Evolutionary conservation across 2,329 filamentous ascomycete species (phyloP), one percentile per base, ranked within the genome.

Genomic region (Alternaria infectoria): DNA sequence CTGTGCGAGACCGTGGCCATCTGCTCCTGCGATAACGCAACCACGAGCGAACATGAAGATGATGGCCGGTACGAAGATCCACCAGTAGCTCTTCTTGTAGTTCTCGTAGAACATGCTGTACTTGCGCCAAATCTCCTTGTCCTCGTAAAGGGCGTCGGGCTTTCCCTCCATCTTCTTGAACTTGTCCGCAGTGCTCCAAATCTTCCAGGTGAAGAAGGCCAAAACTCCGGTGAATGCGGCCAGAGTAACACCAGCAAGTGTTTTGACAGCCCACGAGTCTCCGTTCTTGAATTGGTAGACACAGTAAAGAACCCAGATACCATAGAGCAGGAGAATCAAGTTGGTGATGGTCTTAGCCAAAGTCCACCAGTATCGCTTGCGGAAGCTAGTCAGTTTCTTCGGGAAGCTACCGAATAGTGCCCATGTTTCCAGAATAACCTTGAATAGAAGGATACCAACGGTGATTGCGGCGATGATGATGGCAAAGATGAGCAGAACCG

Each of bases 101-200:
- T 90, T 91, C 75, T 98, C 96, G 84, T 99, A 99, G 83, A 99
- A 98, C 66, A 97, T 86, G 74, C 92, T 96, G 86, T 99, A 99
- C 83, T 96, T 97, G 79, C 93, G 86, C 94, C 96, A 97, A 44
- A 91, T 90, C 62, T 91, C 88, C 84, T 96, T 96, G 82, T 98
- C 87, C 64, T 97, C 92, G 80, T 93, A 98, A 9, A 99, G 86
- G 12, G 84, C 88, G 15, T 86, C 85, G 0, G 87, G 81, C 75
- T 94, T 91, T 61, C 95, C 95, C 69, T 97, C 90, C 28, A 84
- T 74, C 74, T 89, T 86, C 84, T 92, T 95, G 69, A 93, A 90
- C 73, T 88, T 87, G 67, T 86, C 87, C 7, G 93, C 96, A 13
- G 91, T 89, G 69, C 83, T 84, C 85, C 89, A 94, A 72, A 99